Evolutionary conservation across 1,284 basidiomycete genomes (phyloP).

Genomic region (Cutaneotrichosporon sp.): DNA sequence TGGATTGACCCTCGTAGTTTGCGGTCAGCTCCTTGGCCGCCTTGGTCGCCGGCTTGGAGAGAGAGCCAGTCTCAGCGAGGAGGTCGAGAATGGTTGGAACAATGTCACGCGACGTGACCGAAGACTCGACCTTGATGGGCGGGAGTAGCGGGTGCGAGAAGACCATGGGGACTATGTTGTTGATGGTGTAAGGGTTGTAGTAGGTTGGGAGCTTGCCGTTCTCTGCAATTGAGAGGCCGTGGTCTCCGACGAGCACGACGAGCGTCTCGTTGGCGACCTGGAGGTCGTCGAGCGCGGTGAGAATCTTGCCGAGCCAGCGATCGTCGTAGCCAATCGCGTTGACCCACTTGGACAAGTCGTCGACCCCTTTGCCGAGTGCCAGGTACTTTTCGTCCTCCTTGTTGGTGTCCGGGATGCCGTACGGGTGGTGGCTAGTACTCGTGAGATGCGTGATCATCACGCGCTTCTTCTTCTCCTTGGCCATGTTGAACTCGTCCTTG

Average conservation of each 20-base stretch:
- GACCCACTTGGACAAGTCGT: slow-evolving; percentile 16
- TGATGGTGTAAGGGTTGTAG: slow-evolving; percentile 12
- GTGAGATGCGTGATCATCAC: slow-evolving; percentile 16
- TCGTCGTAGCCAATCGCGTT: slow-evolving; percentile 17
- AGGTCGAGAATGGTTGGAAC: slow-evolving; percentile 19
- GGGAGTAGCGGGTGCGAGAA: slow-evolving; percentile 9
- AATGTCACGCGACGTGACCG: slow-evolving; percentile 4
- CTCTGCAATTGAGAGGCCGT: slow-evolving; percentile 16
- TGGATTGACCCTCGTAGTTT: slow-evolving; percentile 19
- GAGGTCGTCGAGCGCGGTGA: slow-evolving; percentile 12
- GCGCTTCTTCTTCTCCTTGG: slow-evolving; percentile 9
- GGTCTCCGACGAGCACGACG: slow-evolving; percentile 16
- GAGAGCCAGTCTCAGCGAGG: slow-evolving; percentile 13
- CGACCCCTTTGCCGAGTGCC: neutral
- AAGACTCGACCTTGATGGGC: slow-evolving; percentile 7
- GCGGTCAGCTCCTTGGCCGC: slow-evolving; percentile 11
- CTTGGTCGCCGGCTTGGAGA: neutral
- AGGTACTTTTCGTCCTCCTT: neutral
- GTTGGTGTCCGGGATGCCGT: neutral
- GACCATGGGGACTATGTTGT: slow-evolving; percentile 11
- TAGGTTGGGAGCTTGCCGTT: slow-evolving; percentile 17
- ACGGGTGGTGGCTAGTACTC: slow-evolving; percentile 16
- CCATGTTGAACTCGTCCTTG: slow-evolving; percentile 12
- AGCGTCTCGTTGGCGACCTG: slow-evolving; percentile 19
- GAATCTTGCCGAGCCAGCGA: slow-evolving; percentile 16